Percentiles rank a stretch among this genome's conserved stretches.
These are phyloP conservation scores for Hippophae gyantsensis DNA, from an alignment of 306 rosid species.

Conservation along the genomic window DNA sequence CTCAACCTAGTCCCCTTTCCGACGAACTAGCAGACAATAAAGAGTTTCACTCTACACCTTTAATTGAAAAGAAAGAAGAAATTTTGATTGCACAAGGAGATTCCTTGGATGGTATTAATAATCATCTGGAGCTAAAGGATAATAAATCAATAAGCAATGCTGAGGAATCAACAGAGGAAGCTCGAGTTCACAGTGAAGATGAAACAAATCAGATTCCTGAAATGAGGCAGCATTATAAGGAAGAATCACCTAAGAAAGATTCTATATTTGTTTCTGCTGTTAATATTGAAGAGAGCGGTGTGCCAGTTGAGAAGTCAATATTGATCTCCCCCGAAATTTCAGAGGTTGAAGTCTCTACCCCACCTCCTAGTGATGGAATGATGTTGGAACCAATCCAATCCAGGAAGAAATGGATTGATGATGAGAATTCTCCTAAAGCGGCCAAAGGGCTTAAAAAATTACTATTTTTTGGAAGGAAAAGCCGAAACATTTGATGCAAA, in stretches of 20 bases:
- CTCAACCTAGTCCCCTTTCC: conserved; percentile 22
- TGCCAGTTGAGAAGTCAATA: conserved; percentile 20
- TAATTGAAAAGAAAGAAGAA: conserved; percentile 27
- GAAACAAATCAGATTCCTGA: conserved; percentile 30
- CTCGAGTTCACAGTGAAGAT: conserved; percentile 34
- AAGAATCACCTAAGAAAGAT: conserved; percentile 32
- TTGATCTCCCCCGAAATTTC: conserved; percentile 30
- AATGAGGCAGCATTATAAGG: conserved; percentile 22
- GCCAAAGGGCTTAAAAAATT: conserved; percentile 82
- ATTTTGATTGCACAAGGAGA: conserved; percentile 20
- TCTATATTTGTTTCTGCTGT: conserved; percentile 17
- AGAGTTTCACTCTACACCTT: conserved; percentile 31
- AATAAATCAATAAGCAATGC: conserved; percentile 19
- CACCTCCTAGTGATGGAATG: conserved; percentile 47
- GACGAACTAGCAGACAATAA: conserved; percentile 27
- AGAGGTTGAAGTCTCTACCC: conserved; percentile 49
- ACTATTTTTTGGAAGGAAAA: conserved; percentile 74
- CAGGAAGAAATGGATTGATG: conserved; percentile 89
- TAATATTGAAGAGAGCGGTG: conserved; percentile 28
- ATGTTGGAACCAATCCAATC: conserved; percentile 39
- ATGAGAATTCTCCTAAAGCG: conserved; percentile 64
- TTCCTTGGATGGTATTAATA: conserved; percentile 20
- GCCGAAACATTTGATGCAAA: conserved; percentile 29
- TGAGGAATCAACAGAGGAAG: conserved; percentile 24
- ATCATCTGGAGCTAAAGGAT: conserved; percentile 14